Evolutionary conservation across 257 asterid species (phyloP).

Genomic region (Cruciata laevipes): DNA sequence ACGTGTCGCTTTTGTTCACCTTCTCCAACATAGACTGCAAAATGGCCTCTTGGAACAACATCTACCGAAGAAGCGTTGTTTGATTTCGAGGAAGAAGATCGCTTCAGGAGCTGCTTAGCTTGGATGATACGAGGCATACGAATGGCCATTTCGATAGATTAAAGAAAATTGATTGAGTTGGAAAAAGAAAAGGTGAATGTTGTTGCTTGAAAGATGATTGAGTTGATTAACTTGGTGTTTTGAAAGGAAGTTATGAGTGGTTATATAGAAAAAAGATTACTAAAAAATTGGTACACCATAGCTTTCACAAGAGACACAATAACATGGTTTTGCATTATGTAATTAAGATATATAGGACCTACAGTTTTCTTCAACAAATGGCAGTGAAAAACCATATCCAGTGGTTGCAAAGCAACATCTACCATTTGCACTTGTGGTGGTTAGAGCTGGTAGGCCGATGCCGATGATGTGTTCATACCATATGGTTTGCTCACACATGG

Average conservation of each 20-base stretch:
- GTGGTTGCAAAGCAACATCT: neutral
- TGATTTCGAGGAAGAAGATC: conserved; percentile 5
- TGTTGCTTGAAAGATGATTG: neutral
- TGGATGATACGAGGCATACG: conserved; percentile 14
- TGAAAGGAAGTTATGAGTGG: neutral
- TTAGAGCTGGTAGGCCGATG: no score
- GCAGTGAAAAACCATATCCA: no score
- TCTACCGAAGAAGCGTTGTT: neutral
- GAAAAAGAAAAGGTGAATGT: neutral
- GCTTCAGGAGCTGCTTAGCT: conserved; percentile 18
- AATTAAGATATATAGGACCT: neutral
- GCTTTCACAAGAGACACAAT: neutral
- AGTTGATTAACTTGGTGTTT: neutral
- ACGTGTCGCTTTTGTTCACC: conserved; percentile 33
- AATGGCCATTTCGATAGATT: conserved; percentile 17
- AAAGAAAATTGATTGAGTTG: no score
- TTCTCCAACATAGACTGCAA: conserved; percentile 25
- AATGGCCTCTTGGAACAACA: conserved; percentile 16
- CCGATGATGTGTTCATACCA: no score
- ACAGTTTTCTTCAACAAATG: neutral
- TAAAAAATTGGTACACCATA: conserved; percentile 1
- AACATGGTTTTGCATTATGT: neutral
- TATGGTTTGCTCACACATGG: neutral
- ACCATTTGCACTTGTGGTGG: no score
- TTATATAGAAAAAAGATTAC: neutral